These are phyloP conservation scores for Thelonectria olida DNA, from an alignment of 2,329 filamentous ascomycete genomes.

Conservation along the genomic window DNA sequence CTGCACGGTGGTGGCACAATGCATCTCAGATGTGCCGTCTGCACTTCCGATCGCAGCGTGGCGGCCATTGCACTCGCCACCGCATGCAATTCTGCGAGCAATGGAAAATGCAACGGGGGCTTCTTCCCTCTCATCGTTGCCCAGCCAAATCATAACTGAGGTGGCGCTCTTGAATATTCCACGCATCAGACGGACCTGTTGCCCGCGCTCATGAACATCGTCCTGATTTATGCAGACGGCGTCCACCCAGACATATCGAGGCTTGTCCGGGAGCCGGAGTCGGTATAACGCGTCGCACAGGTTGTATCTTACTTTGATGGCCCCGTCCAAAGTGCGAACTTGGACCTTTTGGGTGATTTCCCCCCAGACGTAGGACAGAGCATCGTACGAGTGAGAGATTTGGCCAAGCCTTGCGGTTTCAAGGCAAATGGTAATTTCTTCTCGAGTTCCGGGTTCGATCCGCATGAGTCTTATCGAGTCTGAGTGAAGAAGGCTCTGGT, in stretches of 20 bases:
- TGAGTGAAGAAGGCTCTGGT: not conserved
- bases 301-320: not conserved
- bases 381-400: slow-evolving; percentile 1
- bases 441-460: not conserved
- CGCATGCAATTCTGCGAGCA: not conserved
- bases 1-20: not conserved
- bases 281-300: slow-evolving; percentile 6
- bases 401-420: not conserved
- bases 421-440: not conserved
- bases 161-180: not conserved
- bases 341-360: not conserved
- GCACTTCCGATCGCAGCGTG: not conserved
- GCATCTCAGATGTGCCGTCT: not conserved
- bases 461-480: not conserved
- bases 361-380: slow-evolving; percentile 20
- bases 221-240: slow-evolving; percentile 19
- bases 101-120: not conserved
- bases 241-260: slow-evolving; percentile 16
- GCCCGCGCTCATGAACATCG: slow-evolving; percentile 3
- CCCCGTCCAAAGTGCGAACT: not conserved
- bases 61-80: not conserved
- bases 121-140: not conserved
- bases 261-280: not conserved
- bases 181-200: slow-evolving; percentile 17
- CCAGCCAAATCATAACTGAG: not conserved